Percentiles rank a stretch among this genome's conserved stretches.
phyloP scores from a whole-genome alignment of 345 rosid species.

The Populus tremula region DNA sequence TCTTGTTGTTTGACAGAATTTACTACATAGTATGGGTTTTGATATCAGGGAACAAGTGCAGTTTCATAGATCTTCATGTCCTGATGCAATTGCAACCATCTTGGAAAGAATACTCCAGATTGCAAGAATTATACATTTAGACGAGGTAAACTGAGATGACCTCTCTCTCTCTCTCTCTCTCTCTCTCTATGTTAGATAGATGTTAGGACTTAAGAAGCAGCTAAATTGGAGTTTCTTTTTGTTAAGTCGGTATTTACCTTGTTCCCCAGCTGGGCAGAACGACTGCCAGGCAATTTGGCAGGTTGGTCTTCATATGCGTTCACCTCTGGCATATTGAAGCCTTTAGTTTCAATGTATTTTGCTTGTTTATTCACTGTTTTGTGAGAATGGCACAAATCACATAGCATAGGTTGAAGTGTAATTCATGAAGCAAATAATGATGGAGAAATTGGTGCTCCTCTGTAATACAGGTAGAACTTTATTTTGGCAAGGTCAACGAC shows the following conservation, averaged over 20 bases:
- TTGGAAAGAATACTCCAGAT: slow-evolving; percentile 53
- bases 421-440: not conserved
- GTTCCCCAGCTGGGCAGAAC: too few species aligned
- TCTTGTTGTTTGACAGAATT: slow-evolving; percentile 37
- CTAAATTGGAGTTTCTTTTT: not conserved
- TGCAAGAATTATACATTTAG: slow-evolving; percentile 62
- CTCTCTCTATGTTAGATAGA: not conserved
- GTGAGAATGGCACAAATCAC: too few species aligned
- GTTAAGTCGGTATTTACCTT: too few species aligned
- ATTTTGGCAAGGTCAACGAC: slow-evolving; percentile 51
- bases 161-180: not conserved
- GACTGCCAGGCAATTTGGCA: too few species aligned
- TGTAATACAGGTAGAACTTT: slow-evolving; percentile 73
- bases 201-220: not conserved
- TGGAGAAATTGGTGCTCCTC: not conserved
- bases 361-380: too few species aligned
- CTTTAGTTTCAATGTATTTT: too few species aligned
- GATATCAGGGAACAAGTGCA: slow-evolving; percentile 42
- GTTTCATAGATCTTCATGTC: slow-evolving; percentile 30
- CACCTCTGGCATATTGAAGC: too few species aligned
- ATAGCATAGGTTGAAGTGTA: too few species aligned
- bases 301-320: too few species aligned
- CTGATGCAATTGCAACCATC: slow-evolving; percentile 32
- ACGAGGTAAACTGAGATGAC: slow-evolving; percentile 49
- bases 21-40: slow-evolving; percentile 53